These are phyloP conservation scores for Brassica rapa DNA, from an alignment of 345 rosid genomes.

Conservation along the genomic window DNA sequence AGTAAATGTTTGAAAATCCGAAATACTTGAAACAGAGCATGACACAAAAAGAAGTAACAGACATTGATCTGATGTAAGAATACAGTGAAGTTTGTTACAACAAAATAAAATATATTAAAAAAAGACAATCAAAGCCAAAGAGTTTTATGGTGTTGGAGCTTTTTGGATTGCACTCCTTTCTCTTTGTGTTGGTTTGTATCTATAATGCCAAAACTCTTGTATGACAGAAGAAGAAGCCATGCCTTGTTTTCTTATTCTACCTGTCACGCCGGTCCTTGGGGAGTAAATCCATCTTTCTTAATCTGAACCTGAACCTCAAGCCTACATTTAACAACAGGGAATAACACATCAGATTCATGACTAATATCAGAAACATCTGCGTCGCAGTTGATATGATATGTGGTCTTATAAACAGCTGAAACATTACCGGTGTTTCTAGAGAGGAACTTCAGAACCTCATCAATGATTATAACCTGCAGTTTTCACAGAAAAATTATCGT, in stretches of 20 bases:
- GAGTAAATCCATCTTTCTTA: slow-evolving; percentile 71
- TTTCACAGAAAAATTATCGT: slow-evolving; percentile 7
- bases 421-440: slow-evolving; percentile 61
- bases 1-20: not conserved
- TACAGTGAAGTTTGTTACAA: not conserved
- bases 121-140: not conserved
- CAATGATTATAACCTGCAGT: slow-evolving; percentile 85
- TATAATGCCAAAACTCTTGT: slow-evolving; percentile 32
- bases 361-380: not conserved
- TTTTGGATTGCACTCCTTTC: not conserved
- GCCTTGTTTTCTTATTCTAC: slow-evolving; percentile 41
- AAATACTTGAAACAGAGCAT: not conserved
- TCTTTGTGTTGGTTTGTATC: slow-evolving; percentile 15
- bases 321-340: slow-evolving; percentile 49
- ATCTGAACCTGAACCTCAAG: slow-evolving; percentile 68
- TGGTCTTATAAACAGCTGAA: not conserved
- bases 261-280: slow-evolving; percentile 79
- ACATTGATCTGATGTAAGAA: not conserved
- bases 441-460: slow-evolving; percentile 88
- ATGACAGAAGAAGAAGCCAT: slow-evolving; percentile 14
- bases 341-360: slow-evolving; percentile 13
- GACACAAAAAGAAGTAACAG: not conserved
- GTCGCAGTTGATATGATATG: slow-evolving; percentile 13
- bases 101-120: not conserved
- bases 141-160: not conserved